Evolutionary conservation across 371 early-diverging fungal genomes (phyloP).

Genomic region (Lichtheimia ramosa): DNA sequence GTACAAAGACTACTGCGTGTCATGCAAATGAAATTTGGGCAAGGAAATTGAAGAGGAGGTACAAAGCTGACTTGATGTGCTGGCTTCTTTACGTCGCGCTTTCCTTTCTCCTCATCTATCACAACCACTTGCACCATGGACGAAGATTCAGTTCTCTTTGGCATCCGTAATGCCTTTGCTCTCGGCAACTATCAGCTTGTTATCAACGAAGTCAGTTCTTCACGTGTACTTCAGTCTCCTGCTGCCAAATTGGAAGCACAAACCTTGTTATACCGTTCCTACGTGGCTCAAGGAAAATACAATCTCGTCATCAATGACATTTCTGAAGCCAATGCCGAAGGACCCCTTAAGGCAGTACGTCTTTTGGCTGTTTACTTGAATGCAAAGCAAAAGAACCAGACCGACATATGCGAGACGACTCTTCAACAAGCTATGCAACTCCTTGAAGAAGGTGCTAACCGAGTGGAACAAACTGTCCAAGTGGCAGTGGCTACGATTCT

Average conservation of each 20-base stretch:
- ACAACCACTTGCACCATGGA: conserved; percentile 28
- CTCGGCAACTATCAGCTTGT: conserved; percentile 69
- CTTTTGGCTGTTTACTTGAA: conserved; percentile 56
- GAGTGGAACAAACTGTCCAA: conserved; percentile 47
- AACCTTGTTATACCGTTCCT: conserved; percentile 64
- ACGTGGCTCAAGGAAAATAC: conserved; percentile 66
- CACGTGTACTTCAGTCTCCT: conserved; percentile 39
- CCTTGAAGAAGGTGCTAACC: conserved; percentile 46
- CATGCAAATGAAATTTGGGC: too few relatives aligned
- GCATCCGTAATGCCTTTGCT: conserved; percentile 68
- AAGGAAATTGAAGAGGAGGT: too few relatives aligned
- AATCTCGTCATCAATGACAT: conserved; percentile 62
- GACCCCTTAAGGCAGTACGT: conserved; percentile 52
- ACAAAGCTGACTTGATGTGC: too few relatives aligned
- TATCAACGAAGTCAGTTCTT: conserved; percentile 67
- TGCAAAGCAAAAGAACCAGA: conserved; percentile 33
- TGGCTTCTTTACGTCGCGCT: not conserved
- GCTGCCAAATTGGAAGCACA: conserved; percentile 54
- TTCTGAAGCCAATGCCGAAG: conserved; percentile 25
- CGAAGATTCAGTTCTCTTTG: conserved; percentile 64
- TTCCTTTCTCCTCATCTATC: conserved; percentile 9
- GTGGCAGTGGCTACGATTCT: conserved; percentile 43
- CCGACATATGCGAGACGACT: conserved; percentile 5
- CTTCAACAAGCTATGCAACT: conserved; percentile 43
- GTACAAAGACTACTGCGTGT: too few relatives aligned